Evolutionary conservation across 768 basidiomycete species (phyloP).

Genomic region (Macrolepiota dolichaula): DNA sequence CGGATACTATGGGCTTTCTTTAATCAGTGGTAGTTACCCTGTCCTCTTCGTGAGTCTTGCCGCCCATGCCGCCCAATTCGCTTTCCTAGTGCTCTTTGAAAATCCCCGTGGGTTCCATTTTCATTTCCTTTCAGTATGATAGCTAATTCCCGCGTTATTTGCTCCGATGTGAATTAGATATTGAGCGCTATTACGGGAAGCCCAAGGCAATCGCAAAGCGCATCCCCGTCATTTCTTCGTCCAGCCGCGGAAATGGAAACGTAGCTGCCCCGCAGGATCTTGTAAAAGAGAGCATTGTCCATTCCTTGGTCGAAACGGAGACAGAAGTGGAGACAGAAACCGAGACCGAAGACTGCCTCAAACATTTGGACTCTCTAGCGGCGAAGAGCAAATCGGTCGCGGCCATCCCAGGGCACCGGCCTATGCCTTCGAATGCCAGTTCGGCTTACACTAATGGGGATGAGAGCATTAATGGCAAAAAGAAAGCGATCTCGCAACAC

Average conservation of each 20-base stretch:
- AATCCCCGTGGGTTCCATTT: slow-evolving; percentile 79
- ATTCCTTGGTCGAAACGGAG: slow-evolving; percentile 64
- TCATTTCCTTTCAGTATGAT: not conserved
- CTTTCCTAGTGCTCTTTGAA: slow-evolving; percentile 93
- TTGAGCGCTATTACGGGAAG: slow-evolving; percentile 91
- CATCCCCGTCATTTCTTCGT: slow-evolving; percentile 48
- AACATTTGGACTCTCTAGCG: slow-evolving; percentile 1
- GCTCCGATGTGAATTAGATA: slow-evolving; percentile 50
- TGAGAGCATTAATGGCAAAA: slow-evolving; percentile 18
- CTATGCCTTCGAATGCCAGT: slow-evolving; percentile 31
- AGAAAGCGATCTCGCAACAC: slow-evolving; percentile 64
- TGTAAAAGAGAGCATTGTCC: slow-evolving; percentile 15
- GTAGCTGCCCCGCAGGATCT: slow-evolving; percentile 13
- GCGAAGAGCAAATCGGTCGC: not conserved
- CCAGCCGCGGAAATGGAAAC: slow-evolving; percentile 8
- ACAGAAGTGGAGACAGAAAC: slow-evolving; percentile 60
- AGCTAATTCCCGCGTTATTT: not conserved
- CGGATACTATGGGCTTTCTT: slow-evolving; percentile 95
- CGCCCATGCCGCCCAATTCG: slow-evolving; percentile 95
- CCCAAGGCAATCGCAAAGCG: slow-evolving; percentile 88
- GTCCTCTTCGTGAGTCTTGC: slow-evolving; percentile 93
- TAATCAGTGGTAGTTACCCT: slow-evolving; percentile 84
- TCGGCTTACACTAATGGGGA: slow-evolving; percentile 24
- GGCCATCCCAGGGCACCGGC: slow-evolving; percentile 24
- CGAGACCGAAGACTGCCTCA: slow-evolving; percentile 31